These are phyloP conservation scores for Carnegiea gigantea DNA, from an alignment of 179 eudicot genomes.

Conservation along the genomic window DNA sequence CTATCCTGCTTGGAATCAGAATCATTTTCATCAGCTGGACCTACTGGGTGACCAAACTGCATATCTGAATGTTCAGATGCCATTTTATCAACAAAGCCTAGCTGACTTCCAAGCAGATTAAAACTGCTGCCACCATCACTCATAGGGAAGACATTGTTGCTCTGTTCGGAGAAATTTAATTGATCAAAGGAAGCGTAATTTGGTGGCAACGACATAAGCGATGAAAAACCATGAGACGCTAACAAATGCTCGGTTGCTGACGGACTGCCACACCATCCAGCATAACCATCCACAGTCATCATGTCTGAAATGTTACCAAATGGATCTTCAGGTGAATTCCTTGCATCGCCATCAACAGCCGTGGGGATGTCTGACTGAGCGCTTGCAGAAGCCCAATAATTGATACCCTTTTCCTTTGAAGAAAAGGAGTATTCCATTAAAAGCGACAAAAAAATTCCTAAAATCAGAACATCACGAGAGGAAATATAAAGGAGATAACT, in stretches of 20 bases:
- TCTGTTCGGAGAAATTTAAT: slow-evolving; percentile 41
- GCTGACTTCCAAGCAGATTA: slow-evolving; percentile 29
- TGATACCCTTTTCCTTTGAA: slow-evolving; percentile 35
- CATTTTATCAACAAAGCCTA: slow-evolving; percentile 29
- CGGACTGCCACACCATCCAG: slow-evolving; percentile 71
- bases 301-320: slow-evolving; percentile 40
- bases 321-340: slow-evolving; percentile 38
- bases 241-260: slow-evolving; percentile 55
- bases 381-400: slow-evolving; percentile 33
- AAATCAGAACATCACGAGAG: neutral
- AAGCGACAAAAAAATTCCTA: slow-evolving; percentile 12
- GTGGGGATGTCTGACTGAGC: slow-evolving; percentile 28
- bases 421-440: slow-evolving; percentile 49
- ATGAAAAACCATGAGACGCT: slow-evolving; percentile 45
- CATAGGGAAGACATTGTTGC: slow-evolving; percentile 27
- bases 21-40: slow-evolving; percentile 28
- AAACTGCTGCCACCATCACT: slow-evolving; percentile 24
- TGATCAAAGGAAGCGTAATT: slow-evolving; percentile 43
- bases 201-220: slow-evolving; percentile 30
- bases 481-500: neutral
- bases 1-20: slow-evolving; percentile 20
- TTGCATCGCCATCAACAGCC: slow-evolving; percentile 29
- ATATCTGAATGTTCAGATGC: slow-evolving; percentile 23
- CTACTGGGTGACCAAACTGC: slow-evolving; percentile 26
- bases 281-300: slow-evolving; percentile 55